Evolutionary conservation across 768 basidiomycete genomes (phyloP).

Genomic region (Russula emetica): DNA sequence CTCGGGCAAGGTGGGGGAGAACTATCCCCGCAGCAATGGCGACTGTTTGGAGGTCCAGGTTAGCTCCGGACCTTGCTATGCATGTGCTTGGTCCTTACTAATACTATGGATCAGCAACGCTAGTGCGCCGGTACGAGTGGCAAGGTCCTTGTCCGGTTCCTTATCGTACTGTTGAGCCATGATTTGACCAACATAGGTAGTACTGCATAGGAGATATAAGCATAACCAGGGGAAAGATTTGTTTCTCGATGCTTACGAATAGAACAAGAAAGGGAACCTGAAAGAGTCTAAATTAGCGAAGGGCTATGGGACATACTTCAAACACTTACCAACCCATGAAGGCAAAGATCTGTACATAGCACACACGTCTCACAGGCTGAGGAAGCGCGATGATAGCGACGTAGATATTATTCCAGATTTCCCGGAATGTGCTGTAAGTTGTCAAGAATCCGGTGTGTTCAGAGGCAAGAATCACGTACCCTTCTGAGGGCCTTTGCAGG

Average conservation of each 20-base stretch:
- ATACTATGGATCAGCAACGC: constrained; percentile 90
- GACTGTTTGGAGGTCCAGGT: constrained; percentile 45
- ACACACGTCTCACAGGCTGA: constrained; percentile 79
- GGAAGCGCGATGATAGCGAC: constrained; percentile 71
- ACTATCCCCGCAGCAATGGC: constrained; percentile 78
- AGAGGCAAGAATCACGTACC: constrained; percentile 18
- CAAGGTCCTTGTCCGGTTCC: constrained; percentile 79
- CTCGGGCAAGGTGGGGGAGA: constrained; percentile 79
- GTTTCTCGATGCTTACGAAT: constrained; percentile 50
- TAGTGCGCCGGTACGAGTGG: constrained; percentile 79
- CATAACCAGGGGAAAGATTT: constrained; percentile 11
- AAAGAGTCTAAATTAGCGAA: constrained; percentile 17
- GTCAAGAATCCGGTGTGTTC: constrained; percentile 18
- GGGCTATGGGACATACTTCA: background rate
- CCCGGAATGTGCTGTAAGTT: constrained; percentile 50
- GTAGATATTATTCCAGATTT: constrained; percentile 76
- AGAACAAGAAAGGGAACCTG: constrained; percentile 95
- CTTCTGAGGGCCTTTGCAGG: constrained; percentile 39
- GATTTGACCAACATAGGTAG: constrained; percentile 90
- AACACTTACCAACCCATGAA: constrained; percentile 87
- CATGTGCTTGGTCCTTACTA: constrained; percentile 47
- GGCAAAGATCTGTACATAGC: constrained; percentile 89
- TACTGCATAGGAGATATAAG: constrained; percentile 42
- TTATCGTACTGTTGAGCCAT: constrained; percentile 75
- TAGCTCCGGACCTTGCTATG: constrained; percentile 7